A percentile compares a stretch with the other conserved stretches of the same genome.
phyloP scores from a whole-genome alignment of 116 monocot genomes.

The Cymodocea nodosa region DNA sequence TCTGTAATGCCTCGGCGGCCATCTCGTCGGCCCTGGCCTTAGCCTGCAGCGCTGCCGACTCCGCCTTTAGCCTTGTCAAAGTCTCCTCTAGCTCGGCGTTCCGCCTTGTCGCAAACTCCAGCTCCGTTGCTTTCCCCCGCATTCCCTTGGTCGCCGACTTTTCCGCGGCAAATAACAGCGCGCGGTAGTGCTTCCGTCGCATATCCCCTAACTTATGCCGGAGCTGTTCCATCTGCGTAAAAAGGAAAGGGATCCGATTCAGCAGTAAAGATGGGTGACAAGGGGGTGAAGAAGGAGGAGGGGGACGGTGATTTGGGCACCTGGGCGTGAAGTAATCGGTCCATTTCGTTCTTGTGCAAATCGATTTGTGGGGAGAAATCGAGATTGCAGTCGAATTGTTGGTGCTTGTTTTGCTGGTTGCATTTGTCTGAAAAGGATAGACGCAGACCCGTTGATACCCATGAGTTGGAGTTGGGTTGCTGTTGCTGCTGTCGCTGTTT shows the following conservation, averaged over 20 bases:
- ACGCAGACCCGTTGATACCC: constrained; percentile 40
- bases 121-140: constrained; percentile 30
- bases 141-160: constrained; percentile 12
- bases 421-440: constrained; percentile 17
- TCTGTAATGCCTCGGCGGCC: constrained; percentile 15
- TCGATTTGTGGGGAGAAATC: constrained; percentile 37
- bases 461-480: too few relatives aligned
- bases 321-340: constrained; percentile 46
- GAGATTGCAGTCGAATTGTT: not conserved
- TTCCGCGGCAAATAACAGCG: constrained; percentile 16
- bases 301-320: constrained; percentile 14
- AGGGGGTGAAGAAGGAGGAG: not conserved
- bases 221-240: constrained; percentile 30
- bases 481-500: constrained; percentile 1
- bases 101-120: constrained; percentile 21
- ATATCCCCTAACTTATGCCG: constrained; percentile 18
- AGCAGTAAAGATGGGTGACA: not conserved
- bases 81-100: constrained; percentile 36
- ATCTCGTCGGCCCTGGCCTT: constrained; percentile 25
- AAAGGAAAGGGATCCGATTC: too few relatives aligned
- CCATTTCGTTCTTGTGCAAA: constrained; percentile 40
- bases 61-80: constrained; percentile 17
- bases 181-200: constrained; percentile 14
- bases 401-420: not conserved
- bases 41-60: constrained; percentile 27